Evolutionary conservation across 2,329 filamentous ascomycete genomes (phyloP).

Genomic region (Lithohypha guttulata): DNA sequence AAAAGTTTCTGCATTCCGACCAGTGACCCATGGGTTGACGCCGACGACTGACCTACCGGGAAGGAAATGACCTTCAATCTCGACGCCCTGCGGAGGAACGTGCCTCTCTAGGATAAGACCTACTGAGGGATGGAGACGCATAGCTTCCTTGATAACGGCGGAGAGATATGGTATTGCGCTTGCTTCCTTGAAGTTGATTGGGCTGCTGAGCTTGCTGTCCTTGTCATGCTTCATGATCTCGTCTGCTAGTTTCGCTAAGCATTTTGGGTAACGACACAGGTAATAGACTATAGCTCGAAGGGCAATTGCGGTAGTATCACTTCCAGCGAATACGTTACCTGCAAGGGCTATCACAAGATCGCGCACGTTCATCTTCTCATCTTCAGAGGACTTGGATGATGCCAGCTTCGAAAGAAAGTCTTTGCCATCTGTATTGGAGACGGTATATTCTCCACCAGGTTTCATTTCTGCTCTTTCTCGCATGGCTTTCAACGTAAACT

Average conservation of each 20-base stretch:
- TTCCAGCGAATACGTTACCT: slow-evolving; percentile 16
- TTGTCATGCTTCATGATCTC: slow-evolving; percentile 14
- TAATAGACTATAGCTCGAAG: slow-evolving; percentile 23
- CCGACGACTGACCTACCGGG: slow-evolving; percentile 16
- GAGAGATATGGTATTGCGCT: slow-evolving; percentile 15
- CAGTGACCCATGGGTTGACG: slow-evolving; percentile 33
- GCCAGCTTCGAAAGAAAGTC: slow-evolving; percentile 9
- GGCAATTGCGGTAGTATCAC: slow-evolving; percentile 16
- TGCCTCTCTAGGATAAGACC: slow-evolving; percentile 22
- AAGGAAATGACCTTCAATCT: slow-evolving; percentile 13
- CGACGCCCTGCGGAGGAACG: slow-evolving; percentile 18
- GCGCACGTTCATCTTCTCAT: slow-evolving; percentile 7
- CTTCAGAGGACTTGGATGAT: slow-evolving; percentile 2
- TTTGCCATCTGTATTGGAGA: too few species aligned
- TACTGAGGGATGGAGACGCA: slow-evolving; percentile 20
- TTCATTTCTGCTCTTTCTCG: slow-evolving; percentile 7
- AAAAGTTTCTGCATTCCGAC: slow-evolving; percentile 33
- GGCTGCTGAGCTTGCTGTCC: slow-evolving; percentile 10
- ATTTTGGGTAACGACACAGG: slow-evolving; percentile 37
- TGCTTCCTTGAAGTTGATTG: slow-evolving; percentile 13
- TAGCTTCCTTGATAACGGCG: slow-evolving; percentile 17
- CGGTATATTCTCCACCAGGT: too few species aligned
- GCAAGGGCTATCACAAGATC: slow-evolving; percentile 11
- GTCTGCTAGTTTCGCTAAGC: slow-evolving; percentile 9
- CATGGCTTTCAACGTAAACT: slow-evolving; percentile 15